Conservation (phyloP, 495 filamentous ascomycete genomes). For the Thermothielavioides terrestris region DNA sequence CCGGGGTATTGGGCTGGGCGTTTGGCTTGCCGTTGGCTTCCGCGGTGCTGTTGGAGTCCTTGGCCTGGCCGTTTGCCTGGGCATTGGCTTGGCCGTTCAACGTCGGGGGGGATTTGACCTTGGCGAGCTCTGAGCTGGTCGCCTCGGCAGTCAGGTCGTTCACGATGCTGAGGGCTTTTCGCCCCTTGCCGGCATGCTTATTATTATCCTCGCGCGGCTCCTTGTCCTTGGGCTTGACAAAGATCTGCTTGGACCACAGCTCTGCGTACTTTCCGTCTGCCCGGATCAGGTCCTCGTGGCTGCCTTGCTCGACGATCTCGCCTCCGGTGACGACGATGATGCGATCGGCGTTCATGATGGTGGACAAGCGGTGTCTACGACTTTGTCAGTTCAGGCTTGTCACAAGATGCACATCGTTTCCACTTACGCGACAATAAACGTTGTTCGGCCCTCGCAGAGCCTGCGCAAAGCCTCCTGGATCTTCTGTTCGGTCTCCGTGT, state of each 20-base stretch:
- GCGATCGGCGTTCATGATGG: constrained; percentile 59
- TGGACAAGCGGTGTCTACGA: constrained; percentile 56
- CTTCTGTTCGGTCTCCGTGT: constrained; percentile 60
- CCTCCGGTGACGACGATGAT: constrained; percentile 61
- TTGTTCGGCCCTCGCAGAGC: constrained; percentile 50
- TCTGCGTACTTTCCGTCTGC: constrained; percentile 52
- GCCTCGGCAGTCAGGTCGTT: constrained; percentile 33
- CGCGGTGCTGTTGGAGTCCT: constrained; percentile 1
- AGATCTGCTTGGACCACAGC: constrained; percentile 53
- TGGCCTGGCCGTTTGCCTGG: neutral
- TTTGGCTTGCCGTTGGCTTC: constrained; percentile 12
- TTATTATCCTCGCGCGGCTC: constrained; percentile 17
- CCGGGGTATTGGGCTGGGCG: constrained; percentile 23
- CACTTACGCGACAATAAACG: constrained; percentile 55
- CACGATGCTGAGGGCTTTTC: constrained; percentile 28
- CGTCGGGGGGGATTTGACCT: constrained; percentile 20
- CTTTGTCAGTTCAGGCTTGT: neutral
- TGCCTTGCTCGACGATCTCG: constrained; percentile 55
- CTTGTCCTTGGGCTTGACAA: constrained; percentile 42
- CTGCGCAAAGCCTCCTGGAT: constrained; percentile 59
- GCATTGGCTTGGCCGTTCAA: constrained; percentile 2
- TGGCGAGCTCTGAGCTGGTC: constrained; percentile 29
- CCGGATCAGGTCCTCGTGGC: constrained; percentile 51
- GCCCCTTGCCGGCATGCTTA: constrained; percentile 14
- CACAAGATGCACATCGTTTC: neutral